Evolutionary conservation across 225 moss, liverwort and hornwort genomes (phyloP).

Genomic region (Bryum argenteum): DNA sequence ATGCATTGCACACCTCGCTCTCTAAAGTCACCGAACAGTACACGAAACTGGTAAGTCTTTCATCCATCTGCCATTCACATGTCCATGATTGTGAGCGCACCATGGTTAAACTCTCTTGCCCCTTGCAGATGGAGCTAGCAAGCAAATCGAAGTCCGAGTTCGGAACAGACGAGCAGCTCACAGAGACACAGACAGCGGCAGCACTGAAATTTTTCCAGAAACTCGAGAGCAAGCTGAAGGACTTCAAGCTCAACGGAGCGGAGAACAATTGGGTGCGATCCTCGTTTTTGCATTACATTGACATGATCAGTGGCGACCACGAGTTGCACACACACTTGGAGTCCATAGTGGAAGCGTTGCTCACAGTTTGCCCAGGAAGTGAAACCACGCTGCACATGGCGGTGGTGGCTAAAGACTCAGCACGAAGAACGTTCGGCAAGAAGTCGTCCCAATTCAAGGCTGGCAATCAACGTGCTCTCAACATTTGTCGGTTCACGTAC

Average conservation of each 20-base stretch:
- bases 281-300: constrained; percentile 72
- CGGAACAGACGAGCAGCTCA: constrained; percentile 40
- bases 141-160: constrained; percentile 47
- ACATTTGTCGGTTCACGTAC: constrained; percentile 77
- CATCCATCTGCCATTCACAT: background rate
- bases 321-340: constrained; percentile 57
- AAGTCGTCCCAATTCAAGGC: constrained; percentile 70
- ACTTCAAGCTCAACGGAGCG: constrained; percentile 50
- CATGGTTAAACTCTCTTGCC: too few species aligned
- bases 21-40: constrained; percentile 53
- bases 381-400: constrained; percentile 73
- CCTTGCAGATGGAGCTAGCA: constrained; percentile 53
- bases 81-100: too few species aligned
- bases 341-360: constrained; percentile 62
- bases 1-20: constrained; percentile 45
- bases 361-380: constrained; percentile 71
- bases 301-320: constrained; percentile 64
- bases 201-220: constrained; percentile 49
- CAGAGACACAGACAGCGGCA: constrained; percentile 45
- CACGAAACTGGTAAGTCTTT: constrained; percentile 51
- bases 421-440: constrained; percentile 61
- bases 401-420: constrained; percentile 62
- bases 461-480: constrained; percentile 61
- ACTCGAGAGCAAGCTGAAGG: constrained; percentile 50
- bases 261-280: constrained; percentile 81